A percentile compares a stretch with the other conserved stretches of the same genome.
phyloP scores from a whole-genome alignment of 1,284 basidiomycete species.

The Rhodotorula sp. region DNA sequence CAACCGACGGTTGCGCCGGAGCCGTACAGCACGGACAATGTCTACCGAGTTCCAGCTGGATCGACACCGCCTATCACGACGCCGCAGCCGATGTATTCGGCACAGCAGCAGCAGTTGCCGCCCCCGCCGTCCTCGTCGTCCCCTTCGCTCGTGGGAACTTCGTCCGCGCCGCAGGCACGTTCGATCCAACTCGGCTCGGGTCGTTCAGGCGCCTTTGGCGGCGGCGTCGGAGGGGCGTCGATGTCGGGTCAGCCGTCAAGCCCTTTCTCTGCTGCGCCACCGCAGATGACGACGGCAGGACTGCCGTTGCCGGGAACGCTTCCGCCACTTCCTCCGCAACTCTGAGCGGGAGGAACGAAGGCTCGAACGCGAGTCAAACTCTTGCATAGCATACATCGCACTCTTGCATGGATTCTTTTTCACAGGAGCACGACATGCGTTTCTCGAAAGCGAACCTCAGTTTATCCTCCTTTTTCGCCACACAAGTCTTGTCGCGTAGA shows the following conservation, averaged over 20 bases:
- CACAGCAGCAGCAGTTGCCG: background rate
- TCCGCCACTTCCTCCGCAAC: background rate
- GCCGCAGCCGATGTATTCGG: background rate
- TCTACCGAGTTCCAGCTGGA: background rate
- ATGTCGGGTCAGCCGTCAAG: background rate
- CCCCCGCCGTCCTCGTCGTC: background rate
- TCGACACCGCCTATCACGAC: background rate
- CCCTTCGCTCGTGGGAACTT: background rate
- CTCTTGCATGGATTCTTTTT: background rate
- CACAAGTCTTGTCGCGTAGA: no score
- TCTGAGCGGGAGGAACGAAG: no score
- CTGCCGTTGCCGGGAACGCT: background rate
- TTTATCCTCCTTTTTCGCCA: background rate
- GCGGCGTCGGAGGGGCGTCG: background rate
- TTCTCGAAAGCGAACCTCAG: background rate
- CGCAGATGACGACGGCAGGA: background rate
- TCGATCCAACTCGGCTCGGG: background rate
- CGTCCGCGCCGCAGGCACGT: conserved; percentile 1
- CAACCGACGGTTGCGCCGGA: background rate
- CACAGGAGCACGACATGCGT: background rate
- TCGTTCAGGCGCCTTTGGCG: background rate
- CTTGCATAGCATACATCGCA: background rate
- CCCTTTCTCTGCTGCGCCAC: background rate
- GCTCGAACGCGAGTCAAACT: no score
- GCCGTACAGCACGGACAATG: background rate